Base-by-base conservation (phyloP, 2,329 filamentous ascomycete species). In the Dactylonectria estremocensis region DNA sequence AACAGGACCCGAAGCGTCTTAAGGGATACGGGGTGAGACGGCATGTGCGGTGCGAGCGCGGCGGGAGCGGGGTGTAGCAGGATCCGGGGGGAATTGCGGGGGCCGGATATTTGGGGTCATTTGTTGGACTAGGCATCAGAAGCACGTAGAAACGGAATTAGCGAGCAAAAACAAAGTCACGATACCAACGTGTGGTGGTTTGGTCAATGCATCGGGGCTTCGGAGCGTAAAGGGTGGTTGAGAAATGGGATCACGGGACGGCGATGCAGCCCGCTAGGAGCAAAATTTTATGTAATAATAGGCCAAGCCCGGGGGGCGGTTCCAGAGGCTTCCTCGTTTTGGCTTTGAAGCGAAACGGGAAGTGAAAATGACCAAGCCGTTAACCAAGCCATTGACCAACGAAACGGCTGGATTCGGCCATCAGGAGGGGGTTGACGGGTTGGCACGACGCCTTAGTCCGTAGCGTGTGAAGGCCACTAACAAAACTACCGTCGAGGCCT, bases 221-320 rank as follows among this genome's bases (percentile, higher is more conserved):
- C 49, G 58, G 58, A 53, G 46, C 49, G 49, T 33, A 62, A 28
- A 28, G 50, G 20, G 40, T 35, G 59, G 31, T 24, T 43, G n/a
- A 55, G 50, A 54, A 49, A 55, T 16, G 28, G 37, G 64, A 61
- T 67, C 67, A 69, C 62, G 61, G 63, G 64, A 66, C 62, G 72
- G 53, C 33, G 52, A 67, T 64, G 72, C 52, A 66, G 69, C 66
- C 70, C 72, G 69, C 73, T 74, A 74, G 66, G 58, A 68, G 69
- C 64, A 72, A 76, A 74, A 53, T 18, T 57, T 76, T 74, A 75
- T 66, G 69, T 74, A 74, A 74, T 69, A 61, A 55, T 40, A 61
- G 35, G 55, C 53, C 69, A 56, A 64, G 56, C 58, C 63, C 46
- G 55, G 61, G 22, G n/a, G 50, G 31, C 31, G n/a, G 33, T 53